A percentile compares a stretch with the other conserved stretches of the same genome.
These are phyloP conservation scores for Botrytis deweyae DNA, from an alignment of 2,329 filamentous ascomycete genomes.

Conservation along the genomic window DNA sequence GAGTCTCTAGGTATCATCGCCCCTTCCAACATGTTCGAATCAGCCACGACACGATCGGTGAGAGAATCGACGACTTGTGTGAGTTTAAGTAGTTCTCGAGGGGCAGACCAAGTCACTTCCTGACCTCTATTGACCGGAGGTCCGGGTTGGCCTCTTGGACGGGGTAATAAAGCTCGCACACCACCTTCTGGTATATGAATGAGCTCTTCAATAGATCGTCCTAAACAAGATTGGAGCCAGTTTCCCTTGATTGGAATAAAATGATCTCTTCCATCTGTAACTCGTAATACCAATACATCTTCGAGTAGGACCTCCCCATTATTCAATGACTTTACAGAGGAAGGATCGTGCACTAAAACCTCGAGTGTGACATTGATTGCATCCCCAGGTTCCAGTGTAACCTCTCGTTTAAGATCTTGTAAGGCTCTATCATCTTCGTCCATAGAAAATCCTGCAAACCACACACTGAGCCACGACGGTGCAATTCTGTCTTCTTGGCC, in stretches of 20 bases:
- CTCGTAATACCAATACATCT: constrained; percentile 82
- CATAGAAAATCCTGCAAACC: constrained; percentile 56
- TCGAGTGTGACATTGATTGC: constrained; percentile 70
- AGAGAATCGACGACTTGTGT: constrained; percentile 72
- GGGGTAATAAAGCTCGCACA: constrained; percentile 53
- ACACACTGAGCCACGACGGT: constrained; percentile 69
- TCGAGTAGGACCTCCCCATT: constrained; percentile 65
- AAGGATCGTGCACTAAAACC: constrained; percentile 62
- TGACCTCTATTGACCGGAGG: constrained; percentile 44
- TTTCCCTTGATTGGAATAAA: constrained; percentile 78
- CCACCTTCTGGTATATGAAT: constrained; percentile 85
- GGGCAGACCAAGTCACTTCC: constrained; percentile 73
- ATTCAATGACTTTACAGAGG: constrained; percentile 70
- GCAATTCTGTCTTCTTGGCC: constrained; percentile 45
- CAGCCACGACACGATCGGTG: constrained; percentile 57
- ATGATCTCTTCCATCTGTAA: constrained; percentile 82
- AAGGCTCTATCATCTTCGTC: constrained; percentile 30
- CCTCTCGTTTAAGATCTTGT: constrained; percentile 38
- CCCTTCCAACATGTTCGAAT: constrained; percentile 61
- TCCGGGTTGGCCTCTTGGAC: constrained; percentile 10
- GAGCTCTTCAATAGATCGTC: constrained; percentile 82
- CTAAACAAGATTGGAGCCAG: constrained; percentile 82
- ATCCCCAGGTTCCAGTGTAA: constrained; percentile 81
- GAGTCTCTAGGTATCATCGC: constrained; percentile 51
- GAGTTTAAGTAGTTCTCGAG: constrained; percentile 83